A percentile compares a stretch with the other conserved stretches of the same genome.
Conservation (phyloP, 768 basidiomycete species). For the Tylopilus sp. region DNA sequence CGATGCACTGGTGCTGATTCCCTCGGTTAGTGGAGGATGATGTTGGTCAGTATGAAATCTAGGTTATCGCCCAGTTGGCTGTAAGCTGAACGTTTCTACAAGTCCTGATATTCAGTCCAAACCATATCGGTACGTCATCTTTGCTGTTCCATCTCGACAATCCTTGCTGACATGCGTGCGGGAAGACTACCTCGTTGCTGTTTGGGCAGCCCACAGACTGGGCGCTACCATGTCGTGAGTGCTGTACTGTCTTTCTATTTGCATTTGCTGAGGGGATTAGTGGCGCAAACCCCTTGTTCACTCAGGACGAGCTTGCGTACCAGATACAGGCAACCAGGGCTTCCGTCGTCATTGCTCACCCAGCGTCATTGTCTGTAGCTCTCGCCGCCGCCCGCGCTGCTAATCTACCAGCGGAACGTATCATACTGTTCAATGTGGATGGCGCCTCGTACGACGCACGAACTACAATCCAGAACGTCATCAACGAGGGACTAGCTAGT, state of each 20-base stretch:
- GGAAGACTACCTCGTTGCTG: constrained; percentile 52
- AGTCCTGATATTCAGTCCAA: constrained; percentile 67
- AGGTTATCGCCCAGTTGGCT: neutral
- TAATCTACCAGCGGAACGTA: constrained; percentile 41
- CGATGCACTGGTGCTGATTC: neutral
- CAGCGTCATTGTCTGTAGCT: constrained; percentile 42
- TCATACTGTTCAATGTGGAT: constrained; percentile 40
- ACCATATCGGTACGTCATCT: constrained; percentile 52
- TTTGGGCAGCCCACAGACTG: constrained; percentile 55
- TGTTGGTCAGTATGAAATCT: constrained; percentile 31
- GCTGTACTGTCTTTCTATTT: neutral
- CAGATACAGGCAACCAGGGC: constrained; percentile 51
- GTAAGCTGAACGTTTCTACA: constrained; percentile 6
- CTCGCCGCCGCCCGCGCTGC: constrained; percentile 39
- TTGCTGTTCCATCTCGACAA: neutral
- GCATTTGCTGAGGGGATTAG: constrained; percentile 30
- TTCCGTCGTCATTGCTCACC: constrained; percentile 46
- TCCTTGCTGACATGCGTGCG: neutral
- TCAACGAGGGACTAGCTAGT: constrained; percentile 45
- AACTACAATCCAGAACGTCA: constrained; percentile 43
- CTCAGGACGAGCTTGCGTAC: constrained; percentile 53
- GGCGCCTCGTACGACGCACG: constrained; percentile 11
- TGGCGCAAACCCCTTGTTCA: constrained; percentile 61
- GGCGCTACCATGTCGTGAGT: constrained; percentile 58
- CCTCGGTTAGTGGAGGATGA: constrained; percentile 34